Percentiles rank a stretch among this genome's conserved stretches.
Conservation (phyloP, 2,329 filamentous ascomycete species). For the Arthrobotrys entomopaga region DNA sequence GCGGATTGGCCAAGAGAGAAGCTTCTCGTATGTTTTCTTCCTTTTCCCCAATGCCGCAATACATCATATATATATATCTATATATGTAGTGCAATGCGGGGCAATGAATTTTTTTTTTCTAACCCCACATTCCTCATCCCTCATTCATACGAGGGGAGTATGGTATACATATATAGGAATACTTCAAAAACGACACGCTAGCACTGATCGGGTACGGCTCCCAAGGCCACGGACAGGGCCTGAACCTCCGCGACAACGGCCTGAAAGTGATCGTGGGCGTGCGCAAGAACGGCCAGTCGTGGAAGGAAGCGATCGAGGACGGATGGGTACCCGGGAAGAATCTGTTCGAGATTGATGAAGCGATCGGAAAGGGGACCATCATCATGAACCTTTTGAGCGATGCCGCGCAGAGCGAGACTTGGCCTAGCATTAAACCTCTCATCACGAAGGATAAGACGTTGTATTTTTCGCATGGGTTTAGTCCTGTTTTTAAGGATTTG, state of each 20-base stretch:
- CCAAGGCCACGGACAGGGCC: slow-evolving; percentile 88
- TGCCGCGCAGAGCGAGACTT: slow-evolving; percentile 98
- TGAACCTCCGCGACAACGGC: slow-evolving; percentile 99
- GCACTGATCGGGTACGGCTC: slow-evolving; percentile 94
- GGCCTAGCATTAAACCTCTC: slow-evolving; percentile 97
- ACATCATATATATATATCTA: too few species aligned
- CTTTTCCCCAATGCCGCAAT: slow-evolving; percentile 55
- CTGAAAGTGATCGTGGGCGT: slow-evolving; percentile 99
- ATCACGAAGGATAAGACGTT: slow-evolving; percentile 99
- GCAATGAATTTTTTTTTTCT: slow-evolving; percentile 28
- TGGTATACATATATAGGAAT: slow-evolving; percentile 72
- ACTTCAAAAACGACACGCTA: slow-evolving; percentile 99
- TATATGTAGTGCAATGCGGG: slow-evolving; percentile 4
- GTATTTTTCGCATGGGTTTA: slow-evolving; percentile 99
- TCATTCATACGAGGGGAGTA: too few species aligned
- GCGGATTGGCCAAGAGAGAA: slow-evolving; percentile 98
- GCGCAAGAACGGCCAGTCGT: slow-evolving; percentile 96
- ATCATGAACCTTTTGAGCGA: slow-evolving; percentile 99
- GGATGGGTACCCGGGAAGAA: slow-evolving; percentile 99
- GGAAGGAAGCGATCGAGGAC: slow-evolving; percentile 96
- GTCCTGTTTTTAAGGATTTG: slow-evolving; percentile 98
- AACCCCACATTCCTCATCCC: slow-evolving; percentile 33
- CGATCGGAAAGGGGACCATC: slow-evolving; percentile 90
- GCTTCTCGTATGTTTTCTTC: slow-evolving; percentile 76
- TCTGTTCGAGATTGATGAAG: slow-evolving; percentile 97